phyloP scores from a whole-genome alignment of 495 filamentous ascomycete genomes.

The Penicillium samsonianum region DNA sequence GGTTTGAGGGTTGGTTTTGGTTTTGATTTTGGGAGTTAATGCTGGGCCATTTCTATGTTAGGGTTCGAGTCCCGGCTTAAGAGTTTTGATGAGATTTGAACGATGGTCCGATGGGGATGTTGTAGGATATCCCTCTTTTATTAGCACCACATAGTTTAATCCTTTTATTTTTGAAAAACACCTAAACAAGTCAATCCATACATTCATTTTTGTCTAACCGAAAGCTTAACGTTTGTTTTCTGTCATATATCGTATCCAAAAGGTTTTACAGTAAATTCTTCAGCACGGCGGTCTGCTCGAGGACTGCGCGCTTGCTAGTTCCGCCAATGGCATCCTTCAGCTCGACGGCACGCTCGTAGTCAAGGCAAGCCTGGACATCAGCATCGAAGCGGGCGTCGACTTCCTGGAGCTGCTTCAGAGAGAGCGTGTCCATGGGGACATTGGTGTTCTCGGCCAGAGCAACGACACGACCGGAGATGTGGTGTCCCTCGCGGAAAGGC shows the following conservation, averaged over 20 bases:
- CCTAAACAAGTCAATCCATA: conserved; percentile 2
- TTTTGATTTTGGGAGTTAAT: background rate
- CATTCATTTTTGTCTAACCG: conserved; percentile 31
- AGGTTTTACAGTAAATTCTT: conserved; percentile 46
- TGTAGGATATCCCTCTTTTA: conserved; percentile 1
- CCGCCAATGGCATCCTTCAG: conserved; percentile 78
- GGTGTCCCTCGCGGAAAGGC: conserved; percentile 76
- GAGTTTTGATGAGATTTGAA: conserved; percentile 4
- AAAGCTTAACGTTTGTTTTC: conserved; percentile 13
- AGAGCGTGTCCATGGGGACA: conserved; percentile 75
- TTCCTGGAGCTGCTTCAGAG: conserved; percentile 66
- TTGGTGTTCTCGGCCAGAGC: conserved; percentile 69
- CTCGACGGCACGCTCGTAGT: conserved; percentile 89
- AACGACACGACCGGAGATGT: conserved; percentile 82
- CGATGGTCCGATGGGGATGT: background rate
- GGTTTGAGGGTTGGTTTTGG: background rate
- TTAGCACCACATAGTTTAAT: background rate
- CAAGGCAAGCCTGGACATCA: conserved; percentile 72
- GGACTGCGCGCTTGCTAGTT: conserved; percentile 71
- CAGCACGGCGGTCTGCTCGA: conserved; percentile 76
- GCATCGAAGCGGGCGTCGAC: conserved; percentile 74
- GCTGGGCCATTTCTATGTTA: background rate
- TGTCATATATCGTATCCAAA: conserved; percentile 15
- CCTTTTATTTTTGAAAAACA: background rate
- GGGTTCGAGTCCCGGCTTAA: background rate